Evolutionary conservation across 2,329 filamentous ascomycete genomes (phyloP).

Genomic region (Ciborinia camelliae): DNA sequence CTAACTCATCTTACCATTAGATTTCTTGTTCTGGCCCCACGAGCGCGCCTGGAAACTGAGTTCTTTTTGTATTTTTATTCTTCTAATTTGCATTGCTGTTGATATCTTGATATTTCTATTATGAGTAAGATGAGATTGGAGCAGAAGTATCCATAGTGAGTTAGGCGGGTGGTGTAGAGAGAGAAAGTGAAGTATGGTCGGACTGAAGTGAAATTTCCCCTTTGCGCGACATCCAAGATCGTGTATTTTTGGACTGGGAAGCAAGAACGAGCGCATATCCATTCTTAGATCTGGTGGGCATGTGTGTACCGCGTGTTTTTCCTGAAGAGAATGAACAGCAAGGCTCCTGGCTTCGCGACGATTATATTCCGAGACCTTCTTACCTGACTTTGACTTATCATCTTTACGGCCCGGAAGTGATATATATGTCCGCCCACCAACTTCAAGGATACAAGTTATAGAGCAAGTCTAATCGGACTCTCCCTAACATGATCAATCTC

Average conservation of each 20-base stretch:
- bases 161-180: not conserved
- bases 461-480: not conserved
- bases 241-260: not conserved
- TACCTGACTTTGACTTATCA: not conserved
- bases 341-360: not conserved
- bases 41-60: not conserved
- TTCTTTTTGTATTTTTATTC: not conserved
- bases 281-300: not conserved
- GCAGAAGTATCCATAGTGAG: not conserved
- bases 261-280: not conserved
- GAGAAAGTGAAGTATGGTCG: not conserved
- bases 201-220: not conserved
- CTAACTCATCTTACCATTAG: too few species aligned
- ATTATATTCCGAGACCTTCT: not conserved
- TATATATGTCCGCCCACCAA: not conserved
- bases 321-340: not conserved
- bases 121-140: not conserved
- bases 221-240: not conserved
- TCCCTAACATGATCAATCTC: not conserved
- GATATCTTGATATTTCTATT: not conserved
- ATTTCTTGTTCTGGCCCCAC: too few species aligned
- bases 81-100: not conserved
- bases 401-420: not conserved
- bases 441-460: not conserved
- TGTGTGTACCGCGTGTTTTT: not conserved